Conservation (phyloP, 148 eudicot genomes). For the Diospyros lotus region DNA sequence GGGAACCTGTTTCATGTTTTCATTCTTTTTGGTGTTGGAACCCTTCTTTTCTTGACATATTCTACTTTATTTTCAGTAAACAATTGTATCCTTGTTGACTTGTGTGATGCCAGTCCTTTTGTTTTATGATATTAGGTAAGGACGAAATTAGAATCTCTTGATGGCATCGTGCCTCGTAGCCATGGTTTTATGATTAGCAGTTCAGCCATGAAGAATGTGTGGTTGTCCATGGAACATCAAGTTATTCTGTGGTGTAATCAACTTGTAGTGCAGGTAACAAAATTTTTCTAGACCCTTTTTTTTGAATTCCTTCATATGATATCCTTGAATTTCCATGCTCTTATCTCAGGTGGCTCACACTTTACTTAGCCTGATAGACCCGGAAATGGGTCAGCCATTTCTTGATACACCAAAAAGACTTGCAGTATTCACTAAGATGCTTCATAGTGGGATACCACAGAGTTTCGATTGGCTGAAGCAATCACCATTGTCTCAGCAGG, state of each 20-base stretch:
- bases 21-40: background rate
- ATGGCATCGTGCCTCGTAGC: constrained; percentile 88
- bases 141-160: constrained; percentile 76
- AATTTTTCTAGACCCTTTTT: constrained; percentile 3
- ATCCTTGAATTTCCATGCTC: constrained; percentile 19
- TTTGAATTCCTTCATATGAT: background rate
- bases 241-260: constrained; percentile 97
- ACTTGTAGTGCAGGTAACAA: constrained; percentile 74
- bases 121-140: constrained; percentile 53
- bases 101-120: background rate
- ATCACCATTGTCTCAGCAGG: constrained; percentile 25
- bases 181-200: constrained; percentile 87
- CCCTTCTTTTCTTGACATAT: background rate
- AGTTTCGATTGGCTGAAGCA: constrained; percentile 43
- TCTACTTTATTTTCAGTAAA: background rate
- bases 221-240: constrained; percentile 99
- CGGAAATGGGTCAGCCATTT: constrained; percentile 61
- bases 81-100: background rate
- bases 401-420: constrained; percentile 57
- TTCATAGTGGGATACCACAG: constrained; percentile 74
- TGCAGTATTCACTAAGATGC: constrained; percentile 74
- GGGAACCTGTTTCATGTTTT: background rate
- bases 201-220: constrained; percentile 81
- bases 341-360: constrained; percentile 81
- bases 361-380: constrained; percentile 78